Evolutionary conservation across 1,139 yeast genomes (phyloP).

Genomic region (Cylindricascospora bacillispora): DNA sequence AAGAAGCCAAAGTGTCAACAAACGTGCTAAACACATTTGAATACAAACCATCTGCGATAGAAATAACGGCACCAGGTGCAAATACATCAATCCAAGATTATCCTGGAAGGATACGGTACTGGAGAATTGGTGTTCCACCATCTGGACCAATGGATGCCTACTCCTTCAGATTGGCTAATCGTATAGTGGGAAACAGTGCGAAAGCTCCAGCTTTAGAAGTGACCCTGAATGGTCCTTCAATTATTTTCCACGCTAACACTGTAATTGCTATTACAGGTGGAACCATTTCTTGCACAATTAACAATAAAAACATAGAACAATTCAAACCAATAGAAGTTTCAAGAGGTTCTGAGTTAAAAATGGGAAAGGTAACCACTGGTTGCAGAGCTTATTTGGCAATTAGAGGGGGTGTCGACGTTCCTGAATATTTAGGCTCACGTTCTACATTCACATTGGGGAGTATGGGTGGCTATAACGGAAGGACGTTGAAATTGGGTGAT

Average conservation of each 20-base stretch:
- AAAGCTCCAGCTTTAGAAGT: constrained; percentile 83
- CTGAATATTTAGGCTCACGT: constrained; percentile 89
- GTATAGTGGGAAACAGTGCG: constrained; percentile 74
- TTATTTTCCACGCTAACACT: constrained; percentile 70
- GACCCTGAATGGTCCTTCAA: constrained; percentile 76
- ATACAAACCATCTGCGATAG: constrained; percentile 74
- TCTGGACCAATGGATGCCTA: constrained; percentile 97
- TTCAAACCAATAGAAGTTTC: constrained; percentile 61
- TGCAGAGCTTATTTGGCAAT: constrained; percentile 85
- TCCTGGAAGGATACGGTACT: constrained; percentile 82
- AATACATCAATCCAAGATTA: constrained; percentile 92
- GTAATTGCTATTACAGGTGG: constrained; percentile 85
- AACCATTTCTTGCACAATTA: constrained; percentile 48
- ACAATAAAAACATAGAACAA: constrained; percentile 43
- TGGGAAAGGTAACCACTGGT: constrained; percentile 72
- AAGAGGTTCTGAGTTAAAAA: constrained; percentile 63
- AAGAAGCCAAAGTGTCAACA: constrained; percentile 70
- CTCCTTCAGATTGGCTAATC: constrained; percentile 78
- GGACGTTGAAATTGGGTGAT: constrained; percentile 85
- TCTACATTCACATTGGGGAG: constrained; percentile 92
- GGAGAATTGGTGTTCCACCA: constrained; percentile 96
- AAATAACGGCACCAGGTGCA: constrained; percentile 77
- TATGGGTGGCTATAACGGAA: constrained; percentile 90
- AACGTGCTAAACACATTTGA: constrained; percentile 75
- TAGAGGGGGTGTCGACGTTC: constrained; percentile 88